A percentile compares a stretch with the other conserved stretches of the same genome.
Evolutionary conservation across 2,329 filamentous ascomycete genomes (phyloP).

Genomic region (Cylindrodendrum hubeiense): DNA sequence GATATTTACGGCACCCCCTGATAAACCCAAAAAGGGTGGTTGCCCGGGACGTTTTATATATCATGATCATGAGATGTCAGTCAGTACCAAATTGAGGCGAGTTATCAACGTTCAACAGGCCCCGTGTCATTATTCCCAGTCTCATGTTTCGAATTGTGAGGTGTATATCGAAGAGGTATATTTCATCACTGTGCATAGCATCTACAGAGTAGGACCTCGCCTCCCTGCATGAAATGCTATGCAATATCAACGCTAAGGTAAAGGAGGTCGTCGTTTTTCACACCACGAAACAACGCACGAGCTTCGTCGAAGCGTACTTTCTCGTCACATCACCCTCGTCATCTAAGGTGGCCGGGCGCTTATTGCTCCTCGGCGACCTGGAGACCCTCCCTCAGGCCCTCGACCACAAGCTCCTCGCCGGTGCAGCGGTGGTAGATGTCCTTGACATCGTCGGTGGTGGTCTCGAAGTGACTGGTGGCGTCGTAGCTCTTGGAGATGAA

Average conservation of each 20-base stretch:
- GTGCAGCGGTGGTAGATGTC: conserved; percentile 90
- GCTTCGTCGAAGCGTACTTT: conserved; percentile 15
- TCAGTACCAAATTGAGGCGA: conserved; percentile 27
- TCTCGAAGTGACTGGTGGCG: conserved; percentile 98
- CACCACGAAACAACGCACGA: conserved; percentile 15
- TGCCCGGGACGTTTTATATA: conserved; percentile 33
- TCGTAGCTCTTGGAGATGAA: conserved; percentile 99
- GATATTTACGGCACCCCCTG: conserved; percentile 34
- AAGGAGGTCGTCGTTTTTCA: conserved; percentile 23
- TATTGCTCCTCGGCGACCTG: conserved; percentile 77
- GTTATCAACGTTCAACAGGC: conserved; percentile 1
- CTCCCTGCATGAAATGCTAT: conserved; percentile 22
- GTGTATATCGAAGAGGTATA: conserved; percentile 46
- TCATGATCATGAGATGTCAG: conserved; percentile 41
- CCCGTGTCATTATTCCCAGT: too few species aligned
- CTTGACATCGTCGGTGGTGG: conserved; percentile 88
- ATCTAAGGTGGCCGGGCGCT: conserved; percentile 14
- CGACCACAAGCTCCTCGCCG: conserved; percentile 88
- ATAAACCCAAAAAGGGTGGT: conserved; percentile 16
- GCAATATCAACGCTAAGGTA: conserved; percentile 24
- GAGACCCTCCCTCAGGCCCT: conserved; percentile 85
- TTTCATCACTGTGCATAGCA: conserved; percentile 41
- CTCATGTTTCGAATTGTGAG: conserved; percentile 30
- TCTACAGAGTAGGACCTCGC: conserved; percentile 32
- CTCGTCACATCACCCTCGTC: conserved; percentile 22